phyloP scores from a whole-genome alignment of 352 stramenopile species.

The Phytophthora nicotianae region DNA sequence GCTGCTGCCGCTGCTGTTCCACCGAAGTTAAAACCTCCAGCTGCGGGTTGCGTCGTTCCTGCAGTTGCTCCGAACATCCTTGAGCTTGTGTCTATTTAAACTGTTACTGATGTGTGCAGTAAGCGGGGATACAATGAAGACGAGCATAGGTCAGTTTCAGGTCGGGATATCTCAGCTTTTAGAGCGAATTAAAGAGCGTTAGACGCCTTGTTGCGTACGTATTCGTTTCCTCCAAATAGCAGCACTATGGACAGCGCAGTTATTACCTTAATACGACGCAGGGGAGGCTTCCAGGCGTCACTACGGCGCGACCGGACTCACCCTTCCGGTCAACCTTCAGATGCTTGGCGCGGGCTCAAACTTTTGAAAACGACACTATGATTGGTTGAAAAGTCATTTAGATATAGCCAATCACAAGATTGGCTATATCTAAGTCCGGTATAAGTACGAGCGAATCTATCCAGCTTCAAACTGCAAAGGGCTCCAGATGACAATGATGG shows the following conservation, averaged over 20 bases:
- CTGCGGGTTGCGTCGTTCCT: constrained; percentile 27
- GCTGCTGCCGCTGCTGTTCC: constrained; percentile 24
- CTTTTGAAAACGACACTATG: not conserved
- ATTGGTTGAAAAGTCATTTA: constrained; percentile 30
- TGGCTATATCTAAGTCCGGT: not conserved
- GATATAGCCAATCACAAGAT: constrained; percentile 30
- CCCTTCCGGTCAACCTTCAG: constrained; percentile 18
- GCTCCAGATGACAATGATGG: constrained; percentile 16
- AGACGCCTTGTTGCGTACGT: not conserved
- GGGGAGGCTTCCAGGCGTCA: constrained; percentile 16
- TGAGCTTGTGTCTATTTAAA: constrained; percentile 1
- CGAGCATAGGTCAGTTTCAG: not conserved
- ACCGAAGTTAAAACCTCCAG: constrained; percentile 58
- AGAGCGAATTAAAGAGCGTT: not conserved
- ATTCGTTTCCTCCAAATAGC: not conserved
- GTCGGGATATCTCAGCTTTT: constrained; percentile 8
- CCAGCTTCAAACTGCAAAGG: constrained; percentile 29
- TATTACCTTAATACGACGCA: constrained; percentile 22
- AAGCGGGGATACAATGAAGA: constrained; percentile 5
- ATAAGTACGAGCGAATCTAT: constrained; percentile 30
- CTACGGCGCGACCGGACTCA: not conserved
- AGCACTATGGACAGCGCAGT: not conserved
- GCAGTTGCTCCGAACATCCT: constrained; percentile 62
- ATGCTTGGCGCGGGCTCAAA: constrained; percentile 34
- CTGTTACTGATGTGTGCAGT: constrained; percentile 22